These are phyloP conservation scores for Xylaria sp. DNA, from an alignment of 495 filamentous ascomycete species.

Conservation along the genomic window DNA sequence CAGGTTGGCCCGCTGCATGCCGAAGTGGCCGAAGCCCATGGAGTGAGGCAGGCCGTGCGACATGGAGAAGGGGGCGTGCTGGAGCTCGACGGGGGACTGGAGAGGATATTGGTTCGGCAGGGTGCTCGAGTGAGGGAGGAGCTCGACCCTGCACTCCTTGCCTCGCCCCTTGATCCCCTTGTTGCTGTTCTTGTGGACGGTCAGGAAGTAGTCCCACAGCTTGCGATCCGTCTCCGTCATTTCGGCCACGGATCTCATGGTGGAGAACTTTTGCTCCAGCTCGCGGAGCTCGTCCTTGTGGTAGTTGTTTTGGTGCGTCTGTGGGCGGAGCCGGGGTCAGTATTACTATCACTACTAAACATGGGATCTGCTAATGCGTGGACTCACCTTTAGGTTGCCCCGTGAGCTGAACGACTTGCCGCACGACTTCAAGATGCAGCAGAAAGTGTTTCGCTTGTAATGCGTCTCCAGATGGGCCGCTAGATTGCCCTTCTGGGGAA, in stretches of 20 bases:
- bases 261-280: conserved; percentile 78
- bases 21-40: conserved; percentile 28
- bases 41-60: conserved; percentile 31
- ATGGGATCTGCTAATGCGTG: conserved; percentile 12
- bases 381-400: conserved; percentile 82
- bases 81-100: conserved; percentile 36
- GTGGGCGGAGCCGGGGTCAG: conserved; percentile 9
- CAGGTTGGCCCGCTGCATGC: conserved; percentile 28
- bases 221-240: conserved; percentile 75
- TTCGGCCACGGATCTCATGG: conserved; percentile 64
- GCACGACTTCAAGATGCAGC: conserved; percentile 81
- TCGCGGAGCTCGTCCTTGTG: conserved; percentile 73
- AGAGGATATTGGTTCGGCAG: conserved; percentile 31
- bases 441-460: conserved; percentile 76
- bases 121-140: conserved; percentile 30
- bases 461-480: conserved; percentile 88
- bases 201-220: conserved; percentile 84
- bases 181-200: conserved; percentile 91
- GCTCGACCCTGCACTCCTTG: conserved; percentile 70
- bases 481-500: conserved; percentile 86
- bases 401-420: conserved; percentile 86
- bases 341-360: background rate
- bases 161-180: conserved; percentile 95
- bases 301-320: conserved; percentile 96
- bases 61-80: conserved; percentile 23